Base-by-base conservation (phyloP, 2,329 filamentous ascomycete genomes). In the Zymoseptoria pseudotritici region DNA sequence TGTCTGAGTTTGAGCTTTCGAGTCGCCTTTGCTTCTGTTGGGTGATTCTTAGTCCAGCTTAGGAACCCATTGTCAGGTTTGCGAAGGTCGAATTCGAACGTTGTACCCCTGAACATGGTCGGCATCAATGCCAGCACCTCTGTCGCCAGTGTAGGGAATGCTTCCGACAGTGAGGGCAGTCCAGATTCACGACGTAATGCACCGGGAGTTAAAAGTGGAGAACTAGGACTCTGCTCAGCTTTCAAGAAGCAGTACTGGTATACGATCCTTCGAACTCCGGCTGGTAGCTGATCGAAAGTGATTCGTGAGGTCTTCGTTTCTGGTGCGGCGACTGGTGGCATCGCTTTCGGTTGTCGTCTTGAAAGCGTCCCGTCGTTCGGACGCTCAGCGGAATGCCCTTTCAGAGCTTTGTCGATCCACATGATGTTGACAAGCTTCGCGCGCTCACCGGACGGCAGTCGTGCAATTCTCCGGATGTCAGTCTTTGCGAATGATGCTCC, bases 71-170 rank as follows among this genome's bases (percentile, higher is more conserved):
- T 42, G 19, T 46, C 24, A 3, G 59, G 54, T 21, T 56, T 52
- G 29, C 62, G 58, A 26, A 65, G 50, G 29, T 65, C 64, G 36
- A 65, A 65, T 26, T 61, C 58, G 49, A 62, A 65, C 4, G 55
- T 61, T 19, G 62, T 58, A 6, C 62, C 56, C 20, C 55, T 49
- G 60, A 62, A 63, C 50, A 62, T 60, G 13, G 50, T 58, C 4
- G 55, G 53, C 10, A 60, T 53, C 55, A 58, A 17, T 26, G 51
- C 36, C 17, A 42, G 36, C 11, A 42, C 17, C 17, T 42, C 36
- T 42, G 36, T 42, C 36, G 36, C 36, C 36, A 42, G 36, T 42
- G 36, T 5, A 42, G 36, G 36, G 7, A 42, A 42, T 42, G 11
- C 36, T 13, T 42, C 11, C 10, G 36, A 42, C 36, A 42, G 36